Conservation (phyloP, 2,329 filamentous ascomycete genomes). For the Calonectria multiphialidica region DNA sequence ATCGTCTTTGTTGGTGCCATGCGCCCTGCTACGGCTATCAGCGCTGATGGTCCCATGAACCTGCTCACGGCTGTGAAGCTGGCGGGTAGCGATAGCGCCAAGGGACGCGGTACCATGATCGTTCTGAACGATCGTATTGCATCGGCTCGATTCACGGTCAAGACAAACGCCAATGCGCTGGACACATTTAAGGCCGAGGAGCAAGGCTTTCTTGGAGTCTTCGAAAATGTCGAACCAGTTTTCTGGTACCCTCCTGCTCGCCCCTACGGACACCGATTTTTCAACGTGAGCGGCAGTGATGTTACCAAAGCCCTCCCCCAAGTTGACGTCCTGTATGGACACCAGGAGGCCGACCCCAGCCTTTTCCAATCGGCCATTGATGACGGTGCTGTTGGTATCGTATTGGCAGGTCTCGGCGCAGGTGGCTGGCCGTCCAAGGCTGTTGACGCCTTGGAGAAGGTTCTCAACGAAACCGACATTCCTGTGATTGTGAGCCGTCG, state of each 20-base stretch:
- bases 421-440: constrained; percentile 59
- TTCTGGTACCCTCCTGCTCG: constrained; percentile 68
- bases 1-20: constrained; percentile 72
- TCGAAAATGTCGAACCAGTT: constrained; percentile 67
- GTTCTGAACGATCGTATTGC: constrained; percentile 72
- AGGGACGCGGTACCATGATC: constrained; percentile 66
- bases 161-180: constrained; percentile 71
- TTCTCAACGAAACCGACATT: constrained; percentile 56
- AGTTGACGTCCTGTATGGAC: constrained; percentile 67
- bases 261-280: constrained; percentile 59
- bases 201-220: constrained; percentile 67
- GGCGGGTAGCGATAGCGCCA: constrained; percentile 58
- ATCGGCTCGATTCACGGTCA: constrained; percentile 66
- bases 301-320: constrained; percentile 56
- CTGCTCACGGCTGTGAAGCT: constrained; percentile 69
- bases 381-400: constrained; percentile 64
- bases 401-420: constrained; percentile 66
- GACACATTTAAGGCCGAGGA: constrained; percentile 72
- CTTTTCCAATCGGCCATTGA: constrained; percentile 60
- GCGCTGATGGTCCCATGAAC: constrained; percentile 73
- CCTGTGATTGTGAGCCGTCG: constrained; percentile 64
- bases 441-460: constrained; percentile 51
- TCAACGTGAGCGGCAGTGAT: constrained; percentile 48
- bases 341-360: constrained; percentile 61
- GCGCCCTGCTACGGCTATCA: constrained; percentile 71